Evolutionary conservation across 257 asterid genomes (phyloP).

Genomic region (Solanum rostratum): DNA sequence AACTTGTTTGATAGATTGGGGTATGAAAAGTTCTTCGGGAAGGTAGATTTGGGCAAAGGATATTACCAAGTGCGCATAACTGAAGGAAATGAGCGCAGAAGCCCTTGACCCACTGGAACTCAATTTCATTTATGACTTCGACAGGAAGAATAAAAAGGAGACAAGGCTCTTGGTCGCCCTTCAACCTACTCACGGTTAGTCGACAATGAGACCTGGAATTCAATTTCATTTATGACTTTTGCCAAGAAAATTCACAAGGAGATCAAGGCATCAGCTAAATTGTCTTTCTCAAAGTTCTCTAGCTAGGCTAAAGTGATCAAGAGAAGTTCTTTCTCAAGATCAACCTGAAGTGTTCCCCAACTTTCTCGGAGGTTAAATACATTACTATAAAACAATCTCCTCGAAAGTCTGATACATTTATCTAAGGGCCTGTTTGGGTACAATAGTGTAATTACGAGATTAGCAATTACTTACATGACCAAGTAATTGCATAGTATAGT

Average conservation of each 20-base stretch:
- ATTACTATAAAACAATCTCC: background rate
- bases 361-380: background rate
- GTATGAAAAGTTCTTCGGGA: background rate
- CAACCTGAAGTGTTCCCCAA: background rate
- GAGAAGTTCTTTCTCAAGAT: too few relatives aligned
- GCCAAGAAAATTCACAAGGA: background rate
- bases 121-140: background rate
- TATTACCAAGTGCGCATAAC: background rate
- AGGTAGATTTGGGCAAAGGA: background rate
- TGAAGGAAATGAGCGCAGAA: background rate
- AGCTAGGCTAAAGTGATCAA: background rate
- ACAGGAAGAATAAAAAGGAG: background rate
- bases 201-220: background rate
- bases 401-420: background rate
- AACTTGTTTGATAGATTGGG: background rate
- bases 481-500: background rate
- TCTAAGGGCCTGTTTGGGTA: background rate
- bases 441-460: too few relatives aligned
- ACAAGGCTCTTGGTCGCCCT: background rate
- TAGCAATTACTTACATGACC: too few relatives aligned
- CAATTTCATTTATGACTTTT: background rate
- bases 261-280: background rate
- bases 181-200: background rate
- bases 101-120: background rate
- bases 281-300: background rate